These are phyloP conservation scores for Rhizophora mangle DNA, from an alignment of 345 rosid species.

Conservation along the genomic window DNA sequence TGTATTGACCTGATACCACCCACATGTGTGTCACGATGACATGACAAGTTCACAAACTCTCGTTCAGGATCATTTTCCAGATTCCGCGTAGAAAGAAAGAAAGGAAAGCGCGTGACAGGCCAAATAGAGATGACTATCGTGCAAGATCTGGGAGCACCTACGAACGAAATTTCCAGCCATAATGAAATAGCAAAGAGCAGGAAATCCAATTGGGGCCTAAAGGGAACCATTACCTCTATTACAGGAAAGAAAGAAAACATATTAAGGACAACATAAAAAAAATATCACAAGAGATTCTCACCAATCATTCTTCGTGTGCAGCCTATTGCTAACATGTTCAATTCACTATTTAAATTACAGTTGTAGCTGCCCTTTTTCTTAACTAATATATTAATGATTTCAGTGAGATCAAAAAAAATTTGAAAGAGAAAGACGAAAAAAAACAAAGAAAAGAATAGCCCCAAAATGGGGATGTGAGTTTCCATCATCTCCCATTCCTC, in stretches of 20 bases:
- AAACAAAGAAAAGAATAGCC: slow-evolving; percentile 31
- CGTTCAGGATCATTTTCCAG: no score
- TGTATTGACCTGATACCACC: no score
- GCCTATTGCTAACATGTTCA: slow-evolving; percentile 37
- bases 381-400: slow-evolving; percentile 25
- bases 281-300: slow-evolving; percentile 13
- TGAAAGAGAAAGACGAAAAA: not conserved
- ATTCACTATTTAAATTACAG: slow-evolving; percentile 37
- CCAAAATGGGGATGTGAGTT: slow-evolving; percentile 24
- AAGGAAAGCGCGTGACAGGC: no score
- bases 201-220: no score
- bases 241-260: slow-evolving; percentile 1
- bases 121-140: no score
- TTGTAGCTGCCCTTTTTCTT: slow-evolving; percentile 20
- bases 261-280: not conserved
- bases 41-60: no score
- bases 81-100: no score
- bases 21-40: no score
- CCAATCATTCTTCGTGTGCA: slow-evolving; percentile 40
- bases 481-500: slow-evolving; percentile 13
- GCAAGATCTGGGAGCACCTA: no score
- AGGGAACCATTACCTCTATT: not conserved
- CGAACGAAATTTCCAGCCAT: no score
- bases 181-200: no score
- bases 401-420: slow-evolving; percentile 16